These are phyloP conservation scores for Aspergillus luchuensis DNA, from an alignment of 2,329 filamentous ascomycete genomes.

Conservation along the genomic window DNA sequence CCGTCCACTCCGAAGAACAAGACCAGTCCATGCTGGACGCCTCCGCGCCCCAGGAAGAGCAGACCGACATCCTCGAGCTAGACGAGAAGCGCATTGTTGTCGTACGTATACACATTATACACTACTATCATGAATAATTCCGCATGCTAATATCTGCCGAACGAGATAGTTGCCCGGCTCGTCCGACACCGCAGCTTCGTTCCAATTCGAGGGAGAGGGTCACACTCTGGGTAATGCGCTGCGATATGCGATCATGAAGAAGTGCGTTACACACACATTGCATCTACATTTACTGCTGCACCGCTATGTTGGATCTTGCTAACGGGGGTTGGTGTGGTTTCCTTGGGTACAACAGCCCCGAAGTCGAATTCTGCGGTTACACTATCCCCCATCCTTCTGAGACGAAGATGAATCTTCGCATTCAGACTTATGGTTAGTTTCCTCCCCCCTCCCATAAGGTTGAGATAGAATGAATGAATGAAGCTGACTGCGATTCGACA, in stretches of 20 bases:
- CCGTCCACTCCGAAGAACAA: slow-evolving; percentile 42
- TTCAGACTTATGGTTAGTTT: slow-evolving; percentile 87
- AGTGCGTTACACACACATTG: slow-evolving; percentile 59
- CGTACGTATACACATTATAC: no score
- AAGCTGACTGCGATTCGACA: slow-evolving; percentile 37
- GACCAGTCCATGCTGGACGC: slow-evolving; percentile 47
- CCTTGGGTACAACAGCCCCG: slow-evolving; percentile 66
- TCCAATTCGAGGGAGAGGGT: slow-evolving; percentile 90
- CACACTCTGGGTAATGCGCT: slow-evolving; percentile 95
- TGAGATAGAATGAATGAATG: no score
- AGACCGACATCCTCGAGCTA: slow-evolving; percentile 28
- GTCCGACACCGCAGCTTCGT: slow-evolving; percentile 83
- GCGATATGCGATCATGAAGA: slow-evolving; percentile 97
- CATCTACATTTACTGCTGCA: no score
- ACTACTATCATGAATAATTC: no score
- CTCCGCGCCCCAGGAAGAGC: slow-evolving; percentile 32
- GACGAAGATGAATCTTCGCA: slow-evolving; percentile 92
- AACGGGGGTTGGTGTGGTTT: not conserved
- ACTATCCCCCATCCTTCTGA: slow-evolving; percentile 97
- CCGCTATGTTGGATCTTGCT: not conserved
- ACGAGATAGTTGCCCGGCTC: slow-evolving; percentile 73
- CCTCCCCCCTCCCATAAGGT: not conserved
- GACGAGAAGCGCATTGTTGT: slow-evolving; percentile 62
- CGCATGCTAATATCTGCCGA: no score
- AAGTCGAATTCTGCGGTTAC: slow-evolving; percentile 98